Base-by-base conservation (phyloP, 2,329 filamentous ascomycete genomes). In the Aspergillus chevalieri region DNA sequence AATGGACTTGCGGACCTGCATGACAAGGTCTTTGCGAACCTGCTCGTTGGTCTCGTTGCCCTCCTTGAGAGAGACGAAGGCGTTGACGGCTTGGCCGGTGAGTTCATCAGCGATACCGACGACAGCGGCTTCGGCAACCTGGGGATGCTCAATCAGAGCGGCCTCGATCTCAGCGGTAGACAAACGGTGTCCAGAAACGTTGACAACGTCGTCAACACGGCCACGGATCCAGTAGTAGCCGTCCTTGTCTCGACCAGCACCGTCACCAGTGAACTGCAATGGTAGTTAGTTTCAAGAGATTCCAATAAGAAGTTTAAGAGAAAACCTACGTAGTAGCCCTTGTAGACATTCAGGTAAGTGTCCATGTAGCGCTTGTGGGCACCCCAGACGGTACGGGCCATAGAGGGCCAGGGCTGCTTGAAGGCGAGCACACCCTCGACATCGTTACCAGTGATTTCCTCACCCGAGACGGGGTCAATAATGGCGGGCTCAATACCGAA, bases 171-270 rank as follows among this genome's bases (percentile, higher is more conserved):
- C 93, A 33, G 93, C 92, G 8, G 93, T 98, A 14, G 92, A 97
- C 55, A 98, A 80, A 69, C 93, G 86, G 73, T 98, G 93, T 24
- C 93, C 93, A 61, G 87, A 93, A 54, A 98, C 93, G 72, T 98
- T 98, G 70, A 98, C 92, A 41, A 98, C 93, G 64, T 98, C 93
- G 67, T 98, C 93, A 47, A 98, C 93, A 71, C 93, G 90, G 57
- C 93, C 93, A 55, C 93, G 89, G 69, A 98, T 98, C 93, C 93
- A 98, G 83, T 97, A 98, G 79, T 96, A 98, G 50, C 93, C 93
- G 64, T 98, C 93, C 73, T 95, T 87, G 69, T 98, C 93, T 66
- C 93, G 88, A 52, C 88, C 93, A 49, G 93, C 93, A 66, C 93
- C 93, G 67, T 98, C 93, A 52, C 74, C 75, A 46, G 73, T 77